Evolutionary conservation across 1,139 yeast species (phyloP), one percentile per base, ranked within the genome.

Genomic region (Taiozyma sp.): DNA sequence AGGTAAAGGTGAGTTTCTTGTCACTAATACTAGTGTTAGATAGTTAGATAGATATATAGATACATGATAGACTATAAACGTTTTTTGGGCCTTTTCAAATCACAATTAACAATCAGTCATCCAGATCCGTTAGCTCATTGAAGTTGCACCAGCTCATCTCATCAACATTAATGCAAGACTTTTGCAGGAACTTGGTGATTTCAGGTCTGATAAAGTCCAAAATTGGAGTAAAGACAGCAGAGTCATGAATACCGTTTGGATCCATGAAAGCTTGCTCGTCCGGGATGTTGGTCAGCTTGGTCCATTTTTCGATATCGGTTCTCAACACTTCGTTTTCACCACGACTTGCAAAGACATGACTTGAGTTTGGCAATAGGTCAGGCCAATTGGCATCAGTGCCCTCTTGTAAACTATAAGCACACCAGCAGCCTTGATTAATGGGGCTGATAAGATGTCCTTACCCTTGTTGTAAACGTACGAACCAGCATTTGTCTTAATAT

Each of bases 1-100:
- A 57, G 87, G 88, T 16, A 78, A 75, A 6, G 80, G 71, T 35
- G 63, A 76, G 50, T 73, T 78, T 52, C 73, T 75, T 48, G 83
- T 79, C 48, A 8, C 19, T 10, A 85, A 83, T 55, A 76, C 79
- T 60, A 61, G 72, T 54, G 57, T 71, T 43, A 69, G 74, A 59
- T 69, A 61, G 57, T 44, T 2, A 10, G 19, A 19, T 19, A 19
- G 19, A 19, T 19, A 19, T 2, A 19, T 19, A 19, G 19, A 19
- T 9, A 10, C n/a, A 32, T 32, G 7, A 32, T 32, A 32, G 35
- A 32, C 3, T n/a, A 32, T 32, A n/a, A 6, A n/a, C n/a, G 35
- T 30, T 30, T 30, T 14, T 30, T 30, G 4, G 13, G 6, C 6
- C 10, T 28, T 28, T 28, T 28, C 6, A 28, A 28, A 28, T 28